Base-by-base conservation (phyloP, 1,284 basidiomycete genomes). In the Peniophora sp. region DNA sequence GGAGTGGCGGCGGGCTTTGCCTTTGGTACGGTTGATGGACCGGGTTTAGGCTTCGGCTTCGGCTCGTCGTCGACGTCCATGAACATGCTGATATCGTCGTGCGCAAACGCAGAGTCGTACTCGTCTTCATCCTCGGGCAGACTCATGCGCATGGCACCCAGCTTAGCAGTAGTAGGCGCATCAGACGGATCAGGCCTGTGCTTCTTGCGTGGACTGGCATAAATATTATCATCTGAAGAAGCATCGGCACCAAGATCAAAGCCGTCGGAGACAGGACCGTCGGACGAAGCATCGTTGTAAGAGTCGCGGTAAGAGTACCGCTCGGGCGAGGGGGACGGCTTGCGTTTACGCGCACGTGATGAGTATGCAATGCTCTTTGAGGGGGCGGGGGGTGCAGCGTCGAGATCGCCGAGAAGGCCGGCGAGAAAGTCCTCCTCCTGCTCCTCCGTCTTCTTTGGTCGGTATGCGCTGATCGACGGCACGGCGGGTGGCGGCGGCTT, bases 381-480 rank as follows among this genome's bases (percentile, higher is more conserved):
- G 32, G 89, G 81, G 64, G 92, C 92, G 27, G 43, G 52, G 3
- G 75, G 64, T 17, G 71, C 69, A 11, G 66, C 65, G 55, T 89
- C 87, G 65, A 92, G 78, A 17, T 70, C 76, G 6, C 79, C 83
- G 6, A 97, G 67, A 0, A 97, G 68, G 17, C 76, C 78, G 0
- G 80, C 78, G 89, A 97, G 88, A 58, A 97, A 92, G 60, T 93
- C 90, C 41, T 80, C 75, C 64, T 95, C 94, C 60, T 92, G 81
- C 49, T 84, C 83, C 10, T 75, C 81, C 3, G 87, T 84, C 9
- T 85, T 78, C 0, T 73, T 74, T 1, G 88, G 86, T 17, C 89
- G 79, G 63, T 95, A 95, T 27, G 82, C 84, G 62, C 72, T 82
- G 54, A 90, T 83, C 3, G 85, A 77, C 1, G 85, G 76, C 3